Conservation (phyloP, 2,329 filamentous ascomycete species). For the Fusarium piperis region DNA sequence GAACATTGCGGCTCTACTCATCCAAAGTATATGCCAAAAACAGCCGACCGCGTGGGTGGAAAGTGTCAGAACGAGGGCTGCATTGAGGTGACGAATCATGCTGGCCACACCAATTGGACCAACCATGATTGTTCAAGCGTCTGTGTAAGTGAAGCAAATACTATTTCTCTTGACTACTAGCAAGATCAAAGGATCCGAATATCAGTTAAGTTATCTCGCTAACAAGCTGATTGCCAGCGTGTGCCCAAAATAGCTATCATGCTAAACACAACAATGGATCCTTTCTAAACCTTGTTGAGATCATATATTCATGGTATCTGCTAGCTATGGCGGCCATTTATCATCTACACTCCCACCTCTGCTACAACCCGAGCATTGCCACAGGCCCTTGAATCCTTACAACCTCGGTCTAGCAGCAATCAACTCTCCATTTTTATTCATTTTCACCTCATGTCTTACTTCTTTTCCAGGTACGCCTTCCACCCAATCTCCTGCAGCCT, state of each 20-base stretch:
- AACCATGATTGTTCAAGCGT: not conserved
- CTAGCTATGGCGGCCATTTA: not conserved
- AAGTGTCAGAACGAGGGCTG: not conserved
- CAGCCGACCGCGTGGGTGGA: not conserved
- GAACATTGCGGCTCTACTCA: not conserved
- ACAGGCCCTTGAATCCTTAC: not conserved
- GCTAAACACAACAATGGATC: not conserved
- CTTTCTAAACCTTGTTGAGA: not conserved
- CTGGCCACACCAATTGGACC: not conserved
- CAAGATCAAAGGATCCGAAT: not conserved
- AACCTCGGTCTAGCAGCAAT: not conserved
- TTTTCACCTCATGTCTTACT: not conserved
- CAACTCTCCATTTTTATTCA: not conserved
- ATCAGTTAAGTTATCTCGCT: not conserved
- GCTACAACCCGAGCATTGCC: not conserved
- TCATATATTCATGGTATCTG: not conserved
- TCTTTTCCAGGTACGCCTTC: not conserved
- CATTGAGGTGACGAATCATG: not conserved
- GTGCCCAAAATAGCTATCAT: not conserved
- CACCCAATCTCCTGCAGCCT: conserved; percentile 56
- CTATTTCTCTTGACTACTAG: not conserved
- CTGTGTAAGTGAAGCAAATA: not conserved
- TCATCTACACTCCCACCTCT: not conserved
- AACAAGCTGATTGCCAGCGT: not conserved
- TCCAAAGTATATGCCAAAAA: not conserved